phyloP scores from a whole-genome alignment of 495 filamentous ascomycete genomes.

The Penicillium paradoxum region DNA sequence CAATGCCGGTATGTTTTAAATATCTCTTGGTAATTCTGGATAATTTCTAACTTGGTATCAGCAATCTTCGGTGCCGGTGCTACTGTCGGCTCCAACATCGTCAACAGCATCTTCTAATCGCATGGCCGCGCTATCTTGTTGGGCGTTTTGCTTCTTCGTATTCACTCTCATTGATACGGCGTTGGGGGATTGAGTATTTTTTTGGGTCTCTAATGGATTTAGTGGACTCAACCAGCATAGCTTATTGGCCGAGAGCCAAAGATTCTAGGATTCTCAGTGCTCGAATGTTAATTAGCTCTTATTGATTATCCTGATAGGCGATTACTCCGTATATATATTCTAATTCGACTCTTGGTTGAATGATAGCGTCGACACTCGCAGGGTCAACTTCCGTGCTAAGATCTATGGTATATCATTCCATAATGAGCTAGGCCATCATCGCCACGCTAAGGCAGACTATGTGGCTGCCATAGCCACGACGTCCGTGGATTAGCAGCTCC shows the following conservation, averaged over 20 bases:
- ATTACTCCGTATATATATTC: neutral
- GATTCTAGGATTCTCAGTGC: neutral
- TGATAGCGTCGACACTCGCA: too few relatives aligned
- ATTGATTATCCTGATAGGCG: neutral
- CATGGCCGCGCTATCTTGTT: neutral
- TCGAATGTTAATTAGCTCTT: neutral
- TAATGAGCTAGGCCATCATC: neutral
- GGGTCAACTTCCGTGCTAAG: too few relatives aligned
- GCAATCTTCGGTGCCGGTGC: slow-evolving; percentile 80
- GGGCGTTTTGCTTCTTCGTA: neutral
- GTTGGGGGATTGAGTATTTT: slow-evolving; percentile 13
- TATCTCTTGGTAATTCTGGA: slow-evolving; percentile 13
- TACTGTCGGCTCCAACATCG: slow-evolving; percentile 85
- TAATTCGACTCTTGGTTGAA: too few relatives aligned
- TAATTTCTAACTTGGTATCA: slow-evolving; percentile 17
- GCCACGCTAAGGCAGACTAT: neutral
- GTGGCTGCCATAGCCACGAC: neutral
- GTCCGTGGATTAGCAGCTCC: neutral
- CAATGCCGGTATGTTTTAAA: slow-evolving; percentile 46
- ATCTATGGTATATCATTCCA: too few relatives aligned
- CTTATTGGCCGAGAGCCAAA: neutral
- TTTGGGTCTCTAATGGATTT: slow-evolving; percentile 5
- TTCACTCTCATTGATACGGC: slow-evolving; percentile 10
- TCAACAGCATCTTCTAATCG: slow-evolving; percentile 81
- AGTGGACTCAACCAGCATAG: neutral